Percentiles rank a stretch among this genome's conserved stretches.
These are phyloP conservation scores for Cystobasidiopsis lactophilus DNA, from an alignment of 768 basidiomycete species.

Conservation along the genomic window DNA sequence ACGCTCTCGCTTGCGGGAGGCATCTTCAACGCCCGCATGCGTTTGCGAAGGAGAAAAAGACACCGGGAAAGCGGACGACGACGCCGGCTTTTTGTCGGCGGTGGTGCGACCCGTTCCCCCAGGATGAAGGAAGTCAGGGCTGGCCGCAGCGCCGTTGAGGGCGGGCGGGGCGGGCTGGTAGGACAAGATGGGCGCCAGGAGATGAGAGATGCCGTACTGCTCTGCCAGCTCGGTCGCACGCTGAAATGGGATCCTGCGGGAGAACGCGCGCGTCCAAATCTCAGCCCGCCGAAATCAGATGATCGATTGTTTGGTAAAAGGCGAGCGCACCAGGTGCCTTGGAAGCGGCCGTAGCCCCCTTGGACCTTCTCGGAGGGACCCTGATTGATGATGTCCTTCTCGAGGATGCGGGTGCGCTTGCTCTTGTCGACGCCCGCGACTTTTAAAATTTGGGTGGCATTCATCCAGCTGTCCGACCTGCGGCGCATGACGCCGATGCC, in stretches of 20 bases:
- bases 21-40: too few relatives aligned
- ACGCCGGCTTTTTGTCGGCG: background rate
- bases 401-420: conserved; percentile 67
- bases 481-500: conserved; percentile 97
- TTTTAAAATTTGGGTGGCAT: conserved; percentile 97
- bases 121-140: background rate
- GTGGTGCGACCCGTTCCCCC: background rate
- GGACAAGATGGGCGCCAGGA: conserved; percentile 78
- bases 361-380: conserved; percentile 96
- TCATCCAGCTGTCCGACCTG: conserved; percentile 80
- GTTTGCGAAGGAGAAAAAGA: too few relatives aligned
- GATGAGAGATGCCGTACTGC: conserved; percentile 72
- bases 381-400: conserved; percentile 64
- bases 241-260: conserved; percentile 74
- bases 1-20: background rate
- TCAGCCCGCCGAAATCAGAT: too few relatives aligned
- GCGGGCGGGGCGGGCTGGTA: conserved; percentile 41
- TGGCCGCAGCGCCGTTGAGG: background rate
- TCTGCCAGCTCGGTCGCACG: conserved; percentile 76
- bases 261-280: background rate
- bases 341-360: conserved; percentile 97
- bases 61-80: too few relatives aligned
- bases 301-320: too few relatives aligned
- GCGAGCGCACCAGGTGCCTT: conserved; percentile 72
- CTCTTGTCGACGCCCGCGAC: conserved; percentile 97